Conservation (phyloP, 371 early-diverging fungal species). For the Mucor circinelloides region DNA sequence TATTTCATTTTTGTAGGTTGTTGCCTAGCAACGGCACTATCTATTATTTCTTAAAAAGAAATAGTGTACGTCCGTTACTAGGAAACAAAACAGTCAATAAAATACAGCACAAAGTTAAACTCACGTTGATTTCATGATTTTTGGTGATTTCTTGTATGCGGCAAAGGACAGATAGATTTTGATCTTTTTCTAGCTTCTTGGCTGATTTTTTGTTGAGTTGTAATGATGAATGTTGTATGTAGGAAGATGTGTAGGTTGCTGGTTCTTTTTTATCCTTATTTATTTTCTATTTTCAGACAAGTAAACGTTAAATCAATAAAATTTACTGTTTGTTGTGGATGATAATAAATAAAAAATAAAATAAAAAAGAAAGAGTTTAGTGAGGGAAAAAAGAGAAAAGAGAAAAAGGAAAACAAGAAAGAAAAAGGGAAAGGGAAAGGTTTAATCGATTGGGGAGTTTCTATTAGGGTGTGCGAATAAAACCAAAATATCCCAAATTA, state of each 20-base stretch:
- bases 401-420: conserved; percentile 19
- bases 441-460: conserved; percentile 8
- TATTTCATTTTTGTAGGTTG: background rate
- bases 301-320: background rate
- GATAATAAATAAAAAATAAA: conserved; percentile 7
- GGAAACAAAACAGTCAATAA: background rate
- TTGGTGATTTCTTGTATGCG: background rate
- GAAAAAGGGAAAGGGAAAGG: conserved; percentile 10
- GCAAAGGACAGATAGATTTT: background rate
- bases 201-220: conserved; percentile 3
- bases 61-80: background rate
- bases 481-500: conserved; percentile 1
- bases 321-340: background rate
- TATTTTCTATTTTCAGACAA: background rate
- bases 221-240: conserved; percentile 1
- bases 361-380: conserved; percentile 8
- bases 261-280: background rate
- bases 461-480: conserved; percentile 3
- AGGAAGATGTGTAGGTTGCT: background rate
- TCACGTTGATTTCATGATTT: conserved; percentile 20
- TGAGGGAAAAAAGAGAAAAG: conserved; percentile 13
- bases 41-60: conserved; percentile 8
- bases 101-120: background rate
- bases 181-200: conserved; percentile 7
- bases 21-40: conserved; percentile 6